Percentiles rank a stretch among this genome's conserved stretches.
Evolutionary conservation across 768 basidiomycete species (phyloP).

Genomic region (Paxillus rubicundulus): DNA sequence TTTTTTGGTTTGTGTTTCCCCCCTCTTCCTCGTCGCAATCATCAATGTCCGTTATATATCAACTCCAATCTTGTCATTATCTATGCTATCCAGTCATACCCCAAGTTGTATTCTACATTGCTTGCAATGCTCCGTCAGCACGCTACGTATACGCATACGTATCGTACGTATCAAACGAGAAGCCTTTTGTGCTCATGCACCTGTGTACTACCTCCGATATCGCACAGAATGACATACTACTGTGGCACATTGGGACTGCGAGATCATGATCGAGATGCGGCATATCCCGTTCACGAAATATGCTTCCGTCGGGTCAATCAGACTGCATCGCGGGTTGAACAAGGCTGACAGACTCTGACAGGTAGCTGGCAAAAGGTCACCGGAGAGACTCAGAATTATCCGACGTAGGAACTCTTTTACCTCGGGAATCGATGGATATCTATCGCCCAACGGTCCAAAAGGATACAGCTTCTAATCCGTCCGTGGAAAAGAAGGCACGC

Average conservation of each 20-base stretch:
- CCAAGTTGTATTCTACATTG: slow-evolving; percentile 18
- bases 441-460: not conserved
- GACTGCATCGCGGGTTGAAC: too few relatives aligned
- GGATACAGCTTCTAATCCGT: slow-evolving; percentile 8
- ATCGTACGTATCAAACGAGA: slow-evolving; percentile 9
- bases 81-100: slow-evolving; percentile 18
- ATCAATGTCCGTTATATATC: slow-evolving; percentile 22
- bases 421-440: slow-evolving; percentile 4
- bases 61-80: slow-evolving; percentile 15
- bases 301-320: slow-evolving; percentile 15
- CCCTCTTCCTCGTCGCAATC: slow-evolving; percentile 11
- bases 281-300: slow-evolving; percentile 17
- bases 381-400: slow-evolving; percentile 11
- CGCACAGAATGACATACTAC: slow-evolving; percentile 9
- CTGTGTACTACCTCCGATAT: slow-evolving; percentile 8
- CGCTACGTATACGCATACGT: slow-evolving; percentile 6
- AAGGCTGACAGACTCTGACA: not conserved
- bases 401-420: slow-evolving; percentile 1
- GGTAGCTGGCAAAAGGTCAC: not conserved
- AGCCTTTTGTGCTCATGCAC: slow-evolving; percentile 1
- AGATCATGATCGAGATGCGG: slow-evolving; percentile 23
- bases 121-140: slow-evolving; percentile 10
- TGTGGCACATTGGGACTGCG: not conserved
- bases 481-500: slow-evolving; percentile 1
- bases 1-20: too few relatives aligned